Evolutionary conservation across 2,329 filamentous ascomycete genomes (phyloP).

Genomic region (Shiraia sp.): DNA sequence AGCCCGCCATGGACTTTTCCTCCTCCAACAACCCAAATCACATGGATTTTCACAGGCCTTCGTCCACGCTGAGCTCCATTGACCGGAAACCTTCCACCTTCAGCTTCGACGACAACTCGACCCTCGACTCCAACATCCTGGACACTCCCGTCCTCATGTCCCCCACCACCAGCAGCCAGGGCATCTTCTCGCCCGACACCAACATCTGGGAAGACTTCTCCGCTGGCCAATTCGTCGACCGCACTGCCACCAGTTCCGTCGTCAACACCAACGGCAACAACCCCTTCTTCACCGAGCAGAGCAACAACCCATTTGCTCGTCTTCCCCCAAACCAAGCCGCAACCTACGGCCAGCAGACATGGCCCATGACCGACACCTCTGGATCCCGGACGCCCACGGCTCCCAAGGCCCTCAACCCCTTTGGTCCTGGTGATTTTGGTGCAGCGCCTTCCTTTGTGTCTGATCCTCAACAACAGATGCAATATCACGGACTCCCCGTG

Average conservation of each 20-base stretch:
- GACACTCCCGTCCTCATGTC: conserved; percentile 52
- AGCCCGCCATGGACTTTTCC: conserved; percentile 44
- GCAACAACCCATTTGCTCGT: conserved; percentile 66
- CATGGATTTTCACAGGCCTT: conserved; percentile 46
- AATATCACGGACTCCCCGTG: conserved; percentile 44
- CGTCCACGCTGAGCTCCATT: conserved; percentile 39
- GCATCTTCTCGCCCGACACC: conserved; percentile 58
- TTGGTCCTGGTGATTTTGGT: conserved; percentile 56
- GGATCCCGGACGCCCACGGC: conserved; percentile 76
- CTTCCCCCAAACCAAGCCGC: conserved; percentile 55
- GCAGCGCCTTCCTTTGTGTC: conserved; percentile 49
- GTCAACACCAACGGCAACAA: conserved; percentile 50
- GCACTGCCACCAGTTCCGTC: conserved; percentile 42
- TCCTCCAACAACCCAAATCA: conserved; percentile 25
- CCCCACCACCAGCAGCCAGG: conserved; percentile 51
- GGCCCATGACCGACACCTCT: conserved; percentile 66
- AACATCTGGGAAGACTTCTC: conserved; percentile 54
- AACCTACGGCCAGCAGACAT: conserved; percentile 57
- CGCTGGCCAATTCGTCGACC: conserved; percentile 44
- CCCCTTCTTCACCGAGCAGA: conserved; percentile 53
- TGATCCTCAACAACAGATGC: conserved; percentile 47
- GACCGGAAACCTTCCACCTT: conserved; percentile 45
- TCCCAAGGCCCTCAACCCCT: conserved; percentile 71
- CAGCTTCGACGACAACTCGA: conserved; percentile 58
- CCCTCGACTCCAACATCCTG: conserved; percentile 52